Evolutionary conservation across 768 basidiomycete species (phyloP), one percentile per base, ranked within the genome.

Genomic region (Asterophora lycoperdoides): DNA sequence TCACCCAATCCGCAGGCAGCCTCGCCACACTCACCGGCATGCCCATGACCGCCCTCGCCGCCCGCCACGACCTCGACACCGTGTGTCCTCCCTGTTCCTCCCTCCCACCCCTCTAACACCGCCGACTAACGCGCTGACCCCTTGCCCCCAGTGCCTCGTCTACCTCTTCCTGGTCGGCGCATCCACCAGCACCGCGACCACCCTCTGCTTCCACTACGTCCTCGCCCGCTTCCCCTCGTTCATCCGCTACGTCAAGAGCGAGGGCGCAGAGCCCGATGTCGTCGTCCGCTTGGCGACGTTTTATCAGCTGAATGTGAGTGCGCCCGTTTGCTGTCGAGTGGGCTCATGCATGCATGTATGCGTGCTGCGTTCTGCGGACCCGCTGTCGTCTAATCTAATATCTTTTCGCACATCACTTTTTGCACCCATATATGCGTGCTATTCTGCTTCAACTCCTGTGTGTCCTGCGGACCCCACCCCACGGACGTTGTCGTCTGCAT

Each of bases 111-210:
- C n/a, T n/a, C n/a, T n/a, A n/a, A n/a, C n/a, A n/a, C n/a, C n/a
- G n/a, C n/a, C n/a, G n/a, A n/a, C n/a, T n/a, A n/a, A n/a, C n/a
- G n/a, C n/a, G n/a, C n/a, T n/a, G n/a, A n/a, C n/a, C n/a, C n/a
- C n/a, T n/a, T n/a, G n/a, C 37, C 28, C 19, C n/a, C 49, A 90
- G 87, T 79, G 77, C 56, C 73, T 81, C 41, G 80, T 82, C 2
- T 91, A 81, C 75, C 85, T 88, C n/a, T 82, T 89, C 55, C 69
- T 91, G 2, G 76, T 79, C 17, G 89, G 90, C 10, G 75, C 86
- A 0, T 69, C 76, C 10, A 81, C 81, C 1, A 82, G 84, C 13
- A 82, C 81, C 1, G 65, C 69, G 2, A 91, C 86, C 9, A 88
- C 86, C 1, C 26, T 89, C 18, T 74, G 69, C 44, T 91, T 89